Conservation (phyloP, 306 rosid species). For the Pyrus betulifolia region DNA sequence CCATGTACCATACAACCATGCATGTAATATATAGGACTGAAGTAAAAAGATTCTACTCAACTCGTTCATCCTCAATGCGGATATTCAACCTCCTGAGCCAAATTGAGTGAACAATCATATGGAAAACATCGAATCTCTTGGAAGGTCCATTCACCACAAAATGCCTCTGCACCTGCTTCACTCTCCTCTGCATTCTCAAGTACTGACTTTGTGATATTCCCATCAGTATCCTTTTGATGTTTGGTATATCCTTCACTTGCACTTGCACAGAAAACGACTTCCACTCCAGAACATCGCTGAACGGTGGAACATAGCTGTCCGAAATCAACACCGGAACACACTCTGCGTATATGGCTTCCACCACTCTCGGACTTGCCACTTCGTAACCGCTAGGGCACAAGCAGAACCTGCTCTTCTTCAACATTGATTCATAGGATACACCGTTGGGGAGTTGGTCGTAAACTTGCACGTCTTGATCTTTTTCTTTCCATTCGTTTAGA, state of each 20-base stretch:
- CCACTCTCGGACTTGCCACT: constrained; percentile 41
- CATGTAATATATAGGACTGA: too few relatives aligned
- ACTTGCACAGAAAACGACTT: constrained; percentile 30
- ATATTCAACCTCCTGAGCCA: constrained; percentile 41
- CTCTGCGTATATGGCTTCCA: constrained; percentile 45
- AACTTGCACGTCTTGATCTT: constrained; percentile 33
- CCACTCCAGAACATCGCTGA: constrained; percentile 42
- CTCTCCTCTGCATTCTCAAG: constrained; percentile 40
- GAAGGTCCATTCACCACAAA: constrained; percentile 30
- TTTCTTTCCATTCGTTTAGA: constrained; percentile 31
- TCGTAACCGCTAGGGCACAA: constrained; percentile 42
- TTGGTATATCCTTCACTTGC: constrained; percentile 33
- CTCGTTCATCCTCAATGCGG: constrained; percentile 8
- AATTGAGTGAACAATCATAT: constrained; percentile 37
- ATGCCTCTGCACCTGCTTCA: constrained; percentile 31
- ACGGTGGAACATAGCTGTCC: constrained; percentile 33
- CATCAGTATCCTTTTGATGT: constrained; percentile 23
- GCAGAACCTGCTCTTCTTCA: constrained; percentile 36
- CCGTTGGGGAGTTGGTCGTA: constrained; percentile 27
- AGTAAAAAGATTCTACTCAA: background rate
- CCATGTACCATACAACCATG: too few relatives aligned
- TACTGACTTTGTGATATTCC: constrained; percentile 33
- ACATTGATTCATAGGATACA: constrained; percentile 22
- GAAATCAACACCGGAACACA: constrained; percentile 41
- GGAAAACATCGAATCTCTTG: constrained; percentile 35